These are phyloP conservation scores for Peziza echinospora DNA, from an alignment of 495 filamentous ascomycete species.

Conservation along the genomic window DNA sequence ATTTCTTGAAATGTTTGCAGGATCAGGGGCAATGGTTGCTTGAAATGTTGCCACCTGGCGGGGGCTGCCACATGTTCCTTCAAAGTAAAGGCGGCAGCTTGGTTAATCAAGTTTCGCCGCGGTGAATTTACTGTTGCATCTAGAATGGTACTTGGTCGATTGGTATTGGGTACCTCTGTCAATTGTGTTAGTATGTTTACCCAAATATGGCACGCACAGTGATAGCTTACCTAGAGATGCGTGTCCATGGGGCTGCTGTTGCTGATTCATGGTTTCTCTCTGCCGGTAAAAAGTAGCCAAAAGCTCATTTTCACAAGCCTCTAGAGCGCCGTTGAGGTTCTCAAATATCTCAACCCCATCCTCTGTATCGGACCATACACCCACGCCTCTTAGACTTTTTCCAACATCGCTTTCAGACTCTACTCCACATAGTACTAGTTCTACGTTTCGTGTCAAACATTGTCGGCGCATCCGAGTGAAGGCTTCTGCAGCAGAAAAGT, in stretches of 20 bases:
- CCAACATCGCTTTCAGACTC: slow-evolving; percentile 51
- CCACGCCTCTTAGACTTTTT: slow-evolving; percentile 54
- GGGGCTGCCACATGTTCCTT: slow-evolving; percentile 32
- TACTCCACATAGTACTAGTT: slow-evolving; percentile 62
- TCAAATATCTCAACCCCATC: slow-evolving; percentile 51
- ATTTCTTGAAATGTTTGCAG: slow-evolving; percentile 80
- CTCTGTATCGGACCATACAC: slow-evolving; percentile 43
- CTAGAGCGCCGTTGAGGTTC: slow-evolving; percentile 77
- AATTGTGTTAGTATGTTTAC: slow-evolving; percentile 1
- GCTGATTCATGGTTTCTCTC: slow-evolving; percentile 4
- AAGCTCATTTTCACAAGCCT: slow-evolving; percentile 87
- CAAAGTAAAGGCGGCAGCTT: slow-evolving; percentile 53
- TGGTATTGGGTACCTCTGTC: slow-evolving; percentile 15
- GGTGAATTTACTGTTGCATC: slow-evolving; percentile 51
- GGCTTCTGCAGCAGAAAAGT: slow-evolving; percentile 87
- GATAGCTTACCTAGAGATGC: not conserved
- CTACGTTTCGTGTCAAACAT: slow-evolving; percentile 45
- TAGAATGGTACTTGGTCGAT: slow-evolving; percentile 14
- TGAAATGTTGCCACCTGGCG: slow-evolving; percentile 57
- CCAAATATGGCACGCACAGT: not conserved
- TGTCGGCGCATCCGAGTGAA: slow-evolving; percentile 82
- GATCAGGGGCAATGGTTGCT: slow-evolving; percentile 72
- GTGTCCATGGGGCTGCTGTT: not conserved
- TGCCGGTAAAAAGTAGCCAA: slow-evolving; percentile 56
- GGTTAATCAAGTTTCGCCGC: slow-evolving; percentile 50